Conservation (phyloP, 768 basidiomycete species). For the Butyriboletus loyo region DNA sequence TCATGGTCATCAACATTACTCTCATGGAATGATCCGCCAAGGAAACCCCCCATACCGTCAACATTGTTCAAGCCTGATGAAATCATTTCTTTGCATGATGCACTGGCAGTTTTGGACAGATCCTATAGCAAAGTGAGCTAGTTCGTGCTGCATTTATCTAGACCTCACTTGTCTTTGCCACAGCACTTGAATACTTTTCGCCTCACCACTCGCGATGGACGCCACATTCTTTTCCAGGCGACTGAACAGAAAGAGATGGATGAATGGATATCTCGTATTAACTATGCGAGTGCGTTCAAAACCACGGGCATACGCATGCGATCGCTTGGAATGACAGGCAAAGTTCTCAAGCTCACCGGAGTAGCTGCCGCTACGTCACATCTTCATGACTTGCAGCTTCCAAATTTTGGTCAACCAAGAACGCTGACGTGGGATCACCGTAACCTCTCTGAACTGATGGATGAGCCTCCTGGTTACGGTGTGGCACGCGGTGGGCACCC, state of each 20-base stretch:
- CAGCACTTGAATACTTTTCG: conserved; percentile 72
- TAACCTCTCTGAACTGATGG: conserved; percentile 39
- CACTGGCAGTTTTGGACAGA: conserved; percentile 77
- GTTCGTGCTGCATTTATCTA: neutral
- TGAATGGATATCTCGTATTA: conserved; percentile 88
- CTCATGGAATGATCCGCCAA: conserved; percentile 39
- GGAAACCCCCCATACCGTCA: conserved; percentile 37
- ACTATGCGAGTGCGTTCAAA: conserved; percentile 93
- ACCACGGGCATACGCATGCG: conserved; percentile 81
- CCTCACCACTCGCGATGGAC: conserved; percentile 70
- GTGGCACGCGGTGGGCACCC: conserved; percentile 26
- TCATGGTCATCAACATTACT: conserved; percentile 50
- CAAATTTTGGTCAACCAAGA: conserved; percentile 22
- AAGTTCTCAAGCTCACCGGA: conserved; percentile 74
- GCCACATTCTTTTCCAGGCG: conserved; percentile 80
- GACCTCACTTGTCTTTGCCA: conserved; percentile 2
- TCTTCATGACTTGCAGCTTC: conserved; percentile 61
- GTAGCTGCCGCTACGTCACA: conserved; percentile 85
- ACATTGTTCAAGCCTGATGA: conserved; percentile 77
- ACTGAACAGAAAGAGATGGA: conserved; percentile 69
- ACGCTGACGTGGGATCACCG: conserved; percentile 42
- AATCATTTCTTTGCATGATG: conserved; percentile 69
- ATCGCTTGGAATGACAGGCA: conserved; percentile 61
- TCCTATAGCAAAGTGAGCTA: conserved; percentile 69
- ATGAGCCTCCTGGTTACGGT: conserved; percentile 24